Evolutionary conservation across 1,284 basidiomycete genomes (phyloP), one percentile per base, ranked within the genome.

Genomic region (Ceratobasidium sp.): DNA sequence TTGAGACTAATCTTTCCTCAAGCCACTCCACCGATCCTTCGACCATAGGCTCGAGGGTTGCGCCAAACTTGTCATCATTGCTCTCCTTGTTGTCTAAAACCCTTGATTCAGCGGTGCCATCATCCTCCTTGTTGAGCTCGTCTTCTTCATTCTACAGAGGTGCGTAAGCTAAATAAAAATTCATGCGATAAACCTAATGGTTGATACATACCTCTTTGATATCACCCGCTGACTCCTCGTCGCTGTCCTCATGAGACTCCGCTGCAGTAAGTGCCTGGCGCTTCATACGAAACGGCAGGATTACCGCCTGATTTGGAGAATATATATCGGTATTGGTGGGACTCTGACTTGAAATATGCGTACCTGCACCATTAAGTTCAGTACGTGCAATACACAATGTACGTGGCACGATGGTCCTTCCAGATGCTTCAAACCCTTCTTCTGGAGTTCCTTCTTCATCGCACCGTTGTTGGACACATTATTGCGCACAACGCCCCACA

Each of bases 401-500:
- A 64, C 36, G 17, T 45, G 47, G 1, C 22, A 8, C 11, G 8
- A 9, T 2, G 6, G 41, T 19, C 62, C 62, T 9, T 14, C 31
- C 1, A 64, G 45, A 29, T 45, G 45, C 47, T 64, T 48, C 24
- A 50, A 19, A 2, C 47, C 47, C 5, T 17, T 29, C 24, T 45
- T 24, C 6, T 5, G 7, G 14, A 64, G 24, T 15, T 7, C 9
- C 5, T 64, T 44, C 62, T 48, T 50, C 62, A 64, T 64, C 1
- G 44, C 27, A 1, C 1, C 62, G 27, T 64, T 64, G 44, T 64
- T 64, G 1, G 45, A 48, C 11, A 24, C 62, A 29, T 50, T 50
- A n/a, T 64, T 19, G 27, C 45, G 29, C 8, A 64, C 62, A 14
- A 64, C 45, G 7, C 62, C 62, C 62, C 62, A 64, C 11, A 64